Percentiles rank a stretch among this genome's conserved stretches.
Conservation (phyloP, 2,329 filamentous ascomycete genomes). For the Elsinoe arachidis region DNA sequence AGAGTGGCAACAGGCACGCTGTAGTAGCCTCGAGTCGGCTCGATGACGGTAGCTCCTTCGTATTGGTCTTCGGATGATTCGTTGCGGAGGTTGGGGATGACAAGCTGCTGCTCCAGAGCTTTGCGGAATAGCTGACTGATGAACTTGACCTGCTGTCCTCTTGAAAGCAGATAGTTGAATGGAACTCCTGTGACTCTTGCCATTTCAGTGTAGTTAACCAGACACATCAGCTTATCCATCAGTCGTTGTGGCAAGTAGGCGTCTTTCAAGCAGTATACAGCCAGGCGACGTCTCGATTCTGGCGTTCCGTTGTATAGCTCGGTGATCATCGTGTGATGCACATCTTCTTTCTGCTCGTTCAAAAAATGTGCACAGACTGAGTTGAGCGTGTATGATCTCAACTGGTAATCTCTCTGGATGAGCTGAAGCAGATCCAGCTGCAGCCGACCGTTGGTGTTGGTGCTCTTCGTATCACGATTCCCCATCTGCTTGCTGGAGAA, state of each 20-base stretch:
- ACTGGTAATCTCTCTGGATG: slow-evolving; percentile 86
- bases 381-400: slow-evolving; percentile 94
- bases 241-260: slow-evolving; percentile 88
- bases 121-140: slow-evolving; percentile 96
- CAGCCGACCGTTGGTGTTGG: slow-evolving; percentile 87
- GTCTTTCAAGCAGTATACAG: slow-evolving; percentile 95
- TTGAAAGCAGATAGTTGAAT: slow-evolving; percentile 85
- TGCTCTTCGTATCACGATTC: slow-evolving; percentile 85
- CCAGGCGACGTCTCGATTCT: slow-evolving; percentile 80
- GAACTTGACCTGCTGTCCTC: slow-evolving; percentile 96
- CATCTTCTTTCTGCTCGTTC: slow-evolving; percentile 96
- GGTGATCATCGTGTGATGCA: slow-evolving; percentile 98
- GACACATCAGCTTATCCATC: slow-evolving; percentile 94
- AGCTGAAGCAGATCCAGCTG: slow-evolving; percentile 93
- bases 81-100: slow-evolving; percentile 76
- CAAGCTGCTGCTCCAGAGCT: slow-evolving; percentile 82
- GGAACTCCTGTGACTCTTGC: slow-evolving; percentile 97
- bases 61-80: slow-evolving; percentile 77
- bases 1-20: slow-evolving; percentile 91
- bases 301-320: slow-evolving; percentile 94
- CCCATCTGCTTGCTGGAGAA: slow-evolving; percentile 99
- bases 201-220: slow-evolving; percentile 99
- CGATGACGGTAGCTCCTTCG: slow-evolving; percentile 95
- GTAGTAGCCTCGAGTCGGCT: slow-evolving; percentile 88
- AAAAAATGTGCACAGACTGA: slow-evolving; percentile 92